Evolutionary conservation across 2,329 filamentous ascomycete genomes (phyloP).

Genomic region (Colletotrichum scovillei): DNA sequence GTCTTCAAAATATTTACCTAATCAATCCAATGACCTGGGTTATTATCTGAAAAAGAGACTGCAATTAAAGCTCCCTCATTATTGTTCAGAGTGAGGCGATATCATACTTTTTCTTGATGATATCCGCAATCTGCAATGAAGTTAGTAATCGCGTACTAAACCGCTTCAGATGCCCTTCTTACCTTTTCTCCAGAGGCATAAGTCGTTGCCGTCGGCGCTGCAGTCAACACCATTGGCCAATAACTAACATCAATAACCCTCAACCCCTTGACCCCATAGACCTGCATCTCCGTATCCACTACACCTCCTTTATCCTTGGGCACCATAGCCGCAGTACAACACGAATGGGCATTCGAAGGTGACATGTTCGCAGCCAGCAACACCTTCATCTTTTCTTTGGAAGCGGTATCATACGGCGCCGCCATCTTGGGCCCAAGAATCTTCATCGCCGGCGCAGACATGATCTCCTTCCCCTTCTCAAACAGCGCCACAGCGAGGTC

Average conservation of each 20-base stretch:
- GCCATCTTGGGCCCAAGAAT: constrained; percentile 43
- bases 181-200: constrained; percentile 20
- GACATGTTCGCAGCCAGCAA: constrained; percentile 32
- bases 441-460: constrained; percentile 44
- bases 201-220: constrained; percentile 17
- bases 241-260: constrained; percentile 35
- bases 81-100: no score
- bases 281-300: constrained; percentile 33
- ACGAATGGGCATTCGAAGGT: constrained; percentile 10
- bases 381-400: constrained; percentile 42
- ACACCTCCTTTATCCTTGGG: constrained; percentile 35
- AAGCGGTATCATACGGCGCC: constrained; percentile 40
- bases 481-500: constrained; percentile 47
- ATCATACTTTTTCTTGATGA: constrained; percentile 19
- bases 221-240: constrained; percentile 34
- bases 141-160: not conserved
- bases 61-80: no score
- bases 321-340: constrained; percentile 36
- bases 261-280: constrained; percentile 27
- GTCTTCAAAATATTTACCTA: no score
- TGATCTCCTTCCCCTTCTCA: constrained; percentile 44
- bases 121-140: not conserved
- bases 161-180: not conserved
- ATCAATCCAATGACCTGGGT: no score
- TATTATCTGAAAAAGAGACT: no score